These are phyloP conservation scores for Saitozyma podzolica DNA, from an alignment of 768 basidiomycete genomes.

Conservation along the genomic window DNA sequence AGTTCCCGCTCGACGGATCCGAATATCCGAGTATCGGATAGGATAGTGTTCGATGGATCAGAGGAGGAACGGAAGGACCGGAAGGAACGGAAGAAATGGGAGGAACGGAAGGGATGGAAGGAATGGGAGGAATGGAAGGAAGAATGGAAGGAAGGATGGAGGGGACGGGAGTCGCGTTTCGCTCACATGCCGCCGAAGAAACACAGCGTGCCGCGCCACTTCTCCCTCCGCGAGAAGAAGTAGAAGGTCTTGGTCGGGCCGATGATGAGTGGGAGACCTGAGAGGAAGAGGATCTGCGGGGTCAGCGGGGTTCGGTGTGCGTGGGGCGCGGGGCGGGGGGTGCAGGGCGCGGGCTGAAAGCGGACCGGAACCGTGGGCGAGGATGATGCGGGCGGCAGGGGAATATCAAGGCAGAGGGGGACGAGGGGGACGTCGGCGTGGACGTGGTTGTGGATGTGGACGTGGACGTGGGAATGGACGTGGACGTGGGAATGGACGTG, in stretches of 20 bases:
- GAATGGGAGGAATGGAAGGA: too few species aligned
- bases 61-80: too few species aligned
- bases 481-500: conserved; percentile 43
- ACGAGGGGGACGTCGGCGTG: background rate
- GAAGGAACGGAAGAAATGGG: too few species aligned
- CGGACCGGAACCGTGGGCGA: conserved; percentile 1
- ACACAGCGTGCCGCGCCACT: conserved; percentile 68
- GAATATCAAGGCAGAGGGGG: background rate
- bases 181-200: conserved; percentile 53
- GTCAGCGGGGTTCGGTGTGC: background rate
- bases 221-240: conserved; percentile 95
- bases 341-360: background rate
- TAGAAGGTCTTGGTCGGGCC: conserved; percentile 93
- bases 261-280: conserved; percentile 93
- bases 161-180: too few species aligned
- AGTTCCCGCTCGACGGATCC: too few species aligned
- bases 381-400: background rate
- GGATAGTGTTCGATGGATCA: too few species aligned
- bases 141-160: too few species aligned
- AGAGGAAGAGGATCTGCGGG: conserved; percentile 81
- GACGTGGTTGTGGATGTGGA: too few species aligned
- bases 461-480: too few species aligned
- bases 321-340: conserved; percentile 8
- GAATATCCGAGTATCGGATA: too few species aligned
- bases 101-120: too few species aligned